Evolutionary conservation across 202 grass and related monocot species (phyloP).

Genomic region (Setaria italica): DNA sequence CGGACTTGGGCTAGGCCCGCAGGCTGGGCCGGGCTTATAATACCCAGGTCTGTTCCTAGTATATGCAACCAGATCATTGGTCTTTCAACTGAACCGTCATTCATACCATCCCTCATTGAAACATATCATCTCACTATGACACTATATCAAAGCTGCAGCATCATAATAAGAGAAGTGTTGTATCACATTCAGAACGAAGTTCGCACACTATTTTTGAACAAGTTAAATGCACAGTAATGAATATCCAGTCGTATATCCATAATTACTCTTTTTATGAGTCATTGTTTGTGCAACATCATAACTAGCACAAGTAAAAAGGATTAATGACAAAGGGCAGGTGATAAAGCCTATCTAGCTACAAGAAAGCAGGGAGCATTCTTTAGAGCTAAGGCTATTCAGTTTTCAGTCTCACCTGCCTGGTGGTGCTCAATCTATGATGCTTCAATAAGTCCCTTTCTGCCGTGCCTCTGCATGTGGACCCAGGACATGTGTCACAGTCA

Average conservation of each 20-base stretch:
- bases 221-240: slow-evolving; percentile 9
- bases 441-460: slow-evolving; percentile 14
- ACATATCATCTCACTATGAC: neutral
- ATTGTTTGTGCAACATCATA: slow-evolving; percentile 1
- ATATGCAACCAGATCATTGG: neutral
- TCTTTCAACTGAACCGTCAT: neutral
- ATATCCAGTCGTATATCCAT: neutral
- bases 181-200: neutral
- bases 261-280: neutral
- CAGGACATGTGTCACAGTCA: slow-evolving; percentile 2
- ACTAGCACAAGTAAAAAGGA: slow-evolving; percentile 2
- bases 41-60: neutral
- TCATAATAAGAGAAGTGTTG: neutral
- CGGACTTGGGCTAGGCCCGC: too few relatives aligned
- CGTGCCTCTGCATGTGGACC: slow-evolving; percentile 23
- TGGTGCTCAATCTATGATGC: slow-evolving; percentile 39
- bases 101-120: neutral
- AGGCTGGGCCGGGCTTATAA: too few relatives aligned
- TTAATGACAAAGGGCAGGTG: slow-evolving; percentile 3
- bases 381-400: slow-evolving; percentile 43
- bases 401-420: slow-evolving; percentile 27
- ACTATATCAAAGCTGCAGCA: neutral
- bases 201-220: neutral
- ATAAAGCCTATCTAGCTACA: slow-evolving; percentile 34
- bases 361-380: slow-evolving; percentile 37